Evolutionary conservation across 2,329 filamentous ascomycete species (phyloP), one percentile per base, ranked within the genome.

Genomic region (Alternaria sp.): DNA sequence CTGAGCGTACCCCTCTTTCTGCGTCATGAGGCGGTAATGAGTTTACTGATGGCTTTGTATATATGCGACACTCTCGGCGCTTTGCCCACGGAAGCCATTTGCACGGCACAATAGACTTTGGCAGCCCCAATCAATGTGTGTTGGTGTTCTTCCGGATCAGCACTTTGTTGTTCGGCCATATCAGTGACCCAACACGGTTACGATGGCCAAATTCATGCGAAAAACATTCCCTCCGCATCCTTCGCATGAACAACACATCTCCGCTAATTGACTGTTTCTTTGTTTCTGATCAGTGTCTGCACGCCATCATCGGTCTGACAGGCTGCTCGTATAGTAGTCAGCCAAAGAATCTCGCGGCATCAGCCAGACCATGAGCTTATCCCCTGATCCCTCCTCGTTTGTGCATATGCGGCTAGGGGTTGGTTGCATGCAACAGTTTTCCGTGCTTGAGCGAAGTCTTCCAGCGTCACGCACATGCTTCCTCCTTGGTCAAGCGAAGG

Each of bases 321-420:
- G 57, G 62, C 63, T 51, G 56, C 48, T 64, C 53, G 52, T 63
- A 54, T 56, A 59, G 53, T 59, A 57, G 66, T 62, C 47, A 62
- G 61, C 68, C 63, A 63, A 64, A 67, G 63, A 66, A 59, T 56
- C 56, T 60, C 54, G 46, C 59, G 47, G 64, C 65, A 60, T 67
- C 57, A 49, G 59, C 63, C 65, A 66, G 62, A 63, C 61, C 56
- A 59, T 51, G 55, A 57, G 38, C 38, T 57, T 57, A 57, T 57
- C 58, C 65, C 68, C 64, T 71, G 68, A 71, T 71, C 63, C 74
- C 70, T 70, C 52, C 61, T 57, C 61, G 20, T 49, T 49, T 26
- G 41, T 75, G 75, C 75, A 77, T 76, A 77, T 77, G 75, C 75
- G 69, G 71, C 75, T 76, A 77, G 73, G 68, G 67, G 53, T 68